Evolutionary conservation across 2,329 filamentous ascomycete species (phyloP).

Genomic region (Cadophora sp.): DNA sequence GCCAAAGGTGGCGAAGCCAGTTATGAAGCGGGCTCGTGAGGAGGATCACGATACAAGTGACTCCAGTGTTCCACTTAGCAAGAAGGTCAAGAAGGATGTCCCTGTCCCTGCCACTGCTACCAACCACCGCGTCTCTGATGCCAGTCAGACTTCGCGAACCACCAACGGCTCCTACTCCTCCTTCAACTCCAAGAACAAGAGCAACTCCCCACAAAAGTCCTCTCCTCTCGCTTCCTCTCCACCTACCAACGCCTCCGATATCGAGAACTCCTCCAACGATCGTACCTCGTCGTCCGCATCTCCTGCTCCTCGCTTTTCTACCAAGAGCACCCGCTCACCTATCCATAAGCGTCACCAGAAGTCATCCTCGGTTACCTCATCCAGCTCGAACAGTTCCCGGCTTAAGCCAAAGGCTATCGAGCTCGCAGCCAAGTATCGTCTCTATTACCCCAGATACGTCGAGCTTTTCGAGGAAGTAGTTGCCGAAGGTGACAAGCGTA

Average conservation of each 20-base stretch:
- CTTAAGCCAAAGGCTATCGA: conserved; percentile 57
- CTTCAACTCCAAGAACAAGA: conserved; percentile 47
- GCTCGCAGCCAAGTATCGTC: conserved; percentile 62
- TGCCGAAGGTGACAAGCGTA: conserved; percentile 51
- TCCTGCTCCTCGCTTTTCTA: conserved; percentile 28
- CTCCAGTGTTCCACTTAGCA: conserved; percentile 40
- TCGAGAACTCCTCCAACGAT: conserved; percentile 51
- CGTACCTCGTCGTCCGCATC: conserved; percentile 41
- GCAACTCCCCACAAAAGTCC: conserved; percentile 66
- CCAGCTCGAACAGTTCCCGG: conserved; percentile 34
- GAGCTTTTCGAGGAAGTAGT: conserved; percentile 62
- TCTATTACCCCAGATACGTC: conserved; percentile 62
- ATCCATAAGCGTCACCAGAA: conserved; percentile 44
- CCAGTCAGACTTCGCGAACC: conserved; percentile 54
- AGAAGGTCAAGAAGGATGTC: conserved; percentile 43
- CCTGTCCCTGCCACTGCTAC: not conserved
- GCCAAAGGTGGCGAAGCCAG: conserved; percentile 25
- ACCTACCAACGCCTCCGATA: conserved; percentile 68
- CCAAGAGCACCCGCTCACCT: conserved; percentile 38
- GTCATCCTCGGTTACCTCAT: conserved; percentile 41
- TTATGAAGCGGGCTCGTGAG: conserved; percentile 59
- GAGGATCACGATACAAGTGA: conserved; percentile 41
- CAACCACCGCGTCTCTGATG: conserved; percentile 55
- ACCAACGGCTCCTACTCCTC: conserved; percentile 49
- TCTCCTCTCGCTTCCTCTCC: conserved; percentile 70